Base-by-base conservation (phyloP, 179 eudicot species). In the Camellia oleifera region DNA sequence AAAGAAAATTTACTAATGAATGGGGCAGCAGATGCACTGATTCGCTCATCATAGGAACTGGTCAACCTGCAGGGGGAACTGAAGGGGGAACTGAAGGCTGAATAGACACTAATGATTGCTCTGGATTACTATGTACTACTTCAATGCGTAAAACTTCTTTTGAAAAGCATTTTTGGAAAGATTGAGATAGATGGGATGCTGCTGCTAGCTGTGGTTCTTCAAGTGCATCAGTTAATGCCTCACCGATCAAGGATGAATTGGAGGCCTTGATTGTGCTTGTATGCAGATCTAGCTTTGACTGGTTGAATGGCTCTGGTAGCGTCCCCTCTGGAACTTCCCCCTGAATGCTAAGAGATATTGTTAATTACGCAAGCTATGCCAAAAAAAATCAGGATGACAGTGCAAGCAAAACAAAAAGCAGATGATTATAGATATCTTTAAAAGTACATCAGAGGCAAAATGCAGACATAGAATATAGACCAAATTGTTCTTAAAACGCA, bases 281-380 rank as follows among this genome's bases (percentile, higher is more conserved):
- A 72, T 50, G 69, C 4, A 69, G 73, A 77, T 77, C 83, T 66
- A 82, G 82, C 83, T 82, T 90, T 77, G 88, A 68, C 60, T 69
- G 81, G 74, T 85, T 81, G 84, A 91, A 90, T 74, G 93, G 91
- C 63, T 83, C 86, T 4, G 98, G 98, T 40, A 97, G 84, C 80
- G 74, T 76, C 76, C 82, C 99, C 82, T 91, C 97, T 4, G 97
- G 97, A 77, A 97, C 82, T 45, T 97, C 92, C 44, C 83, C 90
- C 97, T 94, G 84, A 54, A 78, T 48, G 32, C 56, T 66, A 79
- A 57, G 12, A 62, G 13, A 44, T 12, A 64, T 32, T 40, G 17
- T 57, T 81, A 11, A 48, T 18, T 23, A 61, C 26, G 12, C 45
- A 46, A 10, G n/a, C 40, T 50, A 50, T 48, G 3, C 7, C 40